These are phyloP conservation scores for Phytophthora citrophthora DNA, from an alignment of 352 stramenopile genomes.

Conservation along the genomic window DNA sequence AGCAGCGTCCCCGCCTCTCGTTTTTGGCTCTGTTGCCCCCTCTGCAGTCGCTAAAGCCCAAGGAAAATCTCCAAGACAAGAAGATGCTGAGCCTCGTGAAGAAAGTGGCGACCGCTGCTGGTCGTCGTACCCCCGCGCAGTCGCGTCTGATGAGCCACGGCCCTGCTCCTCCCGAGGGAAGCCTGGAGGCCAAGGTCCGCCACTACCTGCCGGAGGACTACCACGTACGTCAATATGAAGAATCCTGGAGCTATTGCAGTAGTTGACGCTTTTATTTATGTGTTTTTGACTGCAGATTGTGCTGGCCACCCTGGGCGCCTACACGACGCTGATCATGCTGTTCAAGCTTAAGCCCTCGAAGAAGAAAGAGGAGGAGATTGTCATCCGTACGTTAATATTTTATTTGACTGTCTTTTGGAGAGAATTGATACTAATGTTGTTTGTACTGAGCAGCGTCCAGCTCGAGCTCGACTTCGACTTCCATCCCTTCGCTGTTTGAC, in stretches of 20 bases:
- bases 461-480: slow-evolving; percentile 49
- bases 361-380: slow-evolving; percentile 73
- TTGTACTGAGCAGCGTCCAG: slow-evolving; percentile 35
- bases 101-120: slow-evolving; percentile 54
- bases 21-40: slow-evolving; percentile 24
- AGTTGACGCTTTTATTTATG: slow-evolving; percentile 5
- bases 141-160: slow-evolving; percentile 81
- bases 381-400: slow-evolving; percentile 40
- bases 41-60: slow-evolving; percentile 24
- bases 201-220: slow-evolving; percentile 86
- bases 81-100: slow-evolving; percentile 84
- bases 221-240: slow-evolving; percentile 57
- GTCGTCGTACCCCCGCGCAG: slow-evolving; percentile 53
- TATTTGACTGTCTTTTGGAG: not conserved
- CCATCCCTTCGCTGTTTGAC: slow-evolving; percentile 84
- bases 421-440: not conserved
- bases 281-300: slow-evolving; percentile 60
- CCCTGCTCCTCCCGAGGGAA: slow-evolving; percentile 61
- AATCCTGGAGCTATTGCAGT: not conserved
- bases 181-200: slow-evolving; percentile 88
- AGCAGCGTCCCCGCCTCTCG: slow-evolving; percentile 22
- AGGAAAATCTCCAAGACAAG: slow-evolving; percentile 11
- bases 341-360: slow-evolving; percentile 89
- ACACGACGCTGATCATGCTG: slow-evolving; percentile 79
- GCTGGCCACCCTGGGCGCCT: slow-evolving; percentile 81